Base-by-base conservation (phyloP, 257 asterid genomes). In the Dorcoceras hygrometricum region DNA sequence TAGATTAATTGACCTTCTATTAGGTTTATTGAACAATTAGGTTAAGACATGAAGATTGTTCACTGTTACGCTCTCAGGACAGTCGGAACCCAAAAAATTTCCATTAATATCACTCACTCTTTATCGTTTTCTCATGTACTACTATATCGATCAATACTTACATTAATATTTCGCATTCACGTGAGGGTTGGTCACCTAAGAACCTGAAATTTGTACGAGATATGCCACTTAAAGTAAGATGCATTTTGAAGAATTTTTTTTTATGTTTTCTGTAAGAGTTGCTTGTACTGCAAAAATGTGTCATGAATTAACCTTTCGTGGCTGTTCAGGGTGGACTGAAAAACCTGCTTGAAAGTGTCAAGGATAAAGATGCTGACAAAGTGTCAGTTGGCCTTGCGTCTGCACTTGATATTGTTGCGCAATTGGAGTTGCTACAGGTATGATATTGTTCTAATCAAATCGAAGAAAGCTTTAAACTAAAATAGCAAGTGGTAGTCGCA, bases 371-470 rank as follows among this genome's bases (percentile, higher is more conserved):
- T 73, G 78, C 90, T 19, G 97, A 93, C 78, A 86, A 82, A 76
- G 89, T 88, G 63, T 90, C 99, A 58, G 80, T 86, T 48, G 85
- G 85, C 65, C 95, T 93, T 76, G 90, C 96, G 24, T 85, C 94
- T 73, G 68, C 99, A 50, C 80, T 93, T 59, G 95, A 93, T 73
- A 86, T 81, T 57, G 81, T 93, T 71, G 95, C 95, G 31, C 83
- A 90, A 80, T 56, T 93, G 87, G 99, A 93, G 82, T 75, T 93
- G 85, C 80, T 93, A 59, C 97, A 93, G 97, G 98, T 92, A 80
- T 29, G 65, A 43, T 75, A 66, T 29, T 69, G 71, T 66, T 46
- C 54, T 71, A 65, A 28, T 59, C n/a, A 29, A 29, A 29, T 26
- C 29, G 29, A 26, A 26, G 4, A 26, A 26, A 5, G 34, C 5